phyloP scores from a whole-genome alignment of 352 stramenopile species.

The Phytophthora europaea region DNA sequence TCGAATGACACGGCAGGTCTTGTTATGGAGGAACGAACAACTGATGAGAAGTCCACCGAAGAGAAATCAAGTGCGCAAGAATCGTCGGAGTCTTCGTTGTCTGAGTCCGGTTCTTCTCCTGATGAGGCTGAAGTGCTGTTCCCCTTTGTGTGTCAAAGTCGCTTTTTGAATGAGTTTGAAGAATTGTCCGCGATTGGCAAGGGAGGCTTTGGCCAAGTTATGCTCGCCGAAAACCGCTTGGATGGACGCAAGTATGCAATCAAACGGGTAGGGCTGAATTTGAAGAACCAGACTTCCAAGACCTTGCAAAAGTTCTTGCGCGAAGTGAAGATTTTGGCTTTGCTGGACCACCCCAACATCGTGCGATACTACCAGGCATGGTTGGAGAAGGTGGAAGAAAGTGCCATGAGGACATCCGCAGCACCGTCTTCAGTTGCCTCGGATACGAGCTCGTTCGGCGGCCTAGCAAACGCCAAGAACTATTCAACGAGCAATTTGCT shows the following conservation, averaged over 20 bases:
- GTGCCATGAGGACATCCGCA: conserved; percentile 17
- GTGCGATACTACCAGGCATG: conserved; percentile 94
- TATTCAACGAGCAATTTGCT: conserved; percentile 84
- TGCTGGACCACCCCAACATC: conserved; percentile 94
- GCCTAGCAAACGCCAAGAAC: conserved; percentile 46
- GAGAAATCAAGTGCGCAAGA: conserved; percentile 36
- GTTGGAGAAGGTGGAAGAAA: conserved; percentile 89
- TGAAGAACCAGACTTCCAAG: conserved; percentile 91
- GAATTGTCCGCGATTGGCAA: conserved; percentile 91
- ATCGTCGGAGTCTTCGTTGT: conserved; percentile 65
- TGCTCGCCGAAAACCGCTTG: conserved; percentile 94
- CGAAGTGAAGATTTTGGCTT: conserved; percentile 94
- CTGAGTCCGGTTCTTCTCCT: conserved; percentile 41
- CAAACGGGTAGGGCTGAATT: conserved; percentile 88
- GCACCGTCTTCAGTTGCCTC: conserved; percentile 35
- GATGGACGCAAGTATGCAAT: conserved; percentile 95
- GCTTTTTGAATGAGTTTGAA: conserved; percentile 88
- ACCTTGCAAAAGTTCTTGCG: conserved; percentile 94
- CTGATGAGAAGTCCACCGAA: conserved; percentile 42
- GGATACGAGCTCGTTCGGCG: conserved; percentile 44
- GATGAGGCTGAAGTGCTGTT: conserved; percentile 82
- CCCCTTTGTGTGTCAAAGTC: conserved; percentile 86
- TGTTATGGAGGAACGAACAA: conserved; percentile 8
- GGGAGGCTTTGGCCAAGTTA: conserved; percentile 95
- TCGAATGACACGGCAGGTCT: conserved; percentile 16